Conservation (phyloP, 2,329 filamentous ascomycete species). For the Aspergillus calidoustus region DNA sequence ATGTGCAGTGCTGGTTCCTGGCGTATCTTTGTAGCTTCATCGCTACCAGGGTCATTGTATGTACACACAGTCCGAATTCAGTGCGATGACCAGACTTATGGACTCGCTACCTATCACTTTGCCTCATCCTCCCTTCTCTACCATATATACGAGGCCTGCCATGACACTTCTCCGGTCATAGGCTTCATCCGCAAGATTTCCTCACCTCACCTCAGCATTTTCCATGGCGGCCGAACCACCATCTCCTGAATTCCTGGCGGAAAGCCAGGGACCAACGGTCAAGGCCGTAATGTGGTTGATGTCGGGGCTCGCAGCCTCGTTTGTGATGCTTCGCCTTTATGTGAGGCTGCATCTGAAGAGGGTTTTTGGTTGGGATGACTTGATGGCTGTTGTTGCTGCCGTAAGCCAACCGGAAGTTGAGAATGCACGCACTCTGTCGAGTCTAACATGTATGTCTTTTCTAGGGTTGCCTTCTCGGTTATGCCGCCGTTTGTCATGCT, state of each 20-base stretch:
- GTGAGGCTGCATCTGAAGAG: conserved; percentile 17
- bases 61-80: too few species aligned
- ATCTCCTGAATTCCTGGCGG: conserved; percentile 12
- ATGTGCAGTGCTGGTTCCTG: background rate
- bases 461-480: conserved; percentile 11
- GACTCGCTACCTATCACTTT: background rate
- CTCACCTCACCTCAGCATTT: background rate
- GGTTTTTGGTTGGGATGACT: conserved; percentile 13
- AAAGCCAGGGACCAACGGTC: conserved; percentile 11
- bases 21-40: background rate
- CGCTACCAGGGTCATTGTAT: too few species aligned
- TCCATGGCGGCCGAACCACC: conserved; percentile 5
- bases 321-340: conserved; percentile 11
- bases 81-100: background rate
- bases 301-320: background rate
- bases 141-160: conserved; percentile 5
- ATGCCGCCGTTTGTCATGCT: conserved; percentile 14
- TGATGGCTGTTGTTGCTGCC: conserved; percentile 14
- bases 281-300: conserved; percentile 19
- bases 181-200: background rate
- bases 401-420: background rate
- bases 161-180: background rate
- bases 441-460: background rate
- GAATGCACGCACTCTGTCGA: background rate
- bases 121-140: background rate